phyloP scores from a whole-genome alignment of 768 basidiomycete genomes.

The Suillus subalutaceus region DNA sequence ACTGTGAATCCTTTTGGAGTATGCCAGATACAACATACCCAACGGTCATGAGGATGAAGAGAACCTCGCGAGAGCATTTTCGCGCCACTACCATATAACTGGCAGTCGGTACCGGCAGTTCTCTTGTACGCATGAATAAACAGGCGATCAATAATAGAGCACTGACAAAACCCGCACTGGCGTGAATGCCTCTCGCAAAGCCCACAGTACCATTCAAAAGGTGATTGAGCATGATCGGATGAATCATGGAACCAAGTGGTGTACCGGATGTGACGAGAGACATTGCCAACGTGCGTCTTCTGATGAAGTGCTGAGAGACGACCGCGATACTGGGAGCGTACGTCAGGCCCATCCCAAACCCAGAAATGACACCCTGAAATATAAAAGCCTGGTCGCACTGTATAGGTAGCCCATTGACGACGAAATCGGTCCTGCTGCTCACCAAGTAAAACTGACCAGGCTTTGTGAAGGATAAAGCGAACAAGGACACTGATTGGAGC shows the following conservation, averaged over 20 bases:
- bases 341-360: constrained; percentile 45
- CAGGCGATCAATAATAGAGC: constrained; percentile 42
- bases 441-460: constrained; percentile 41
- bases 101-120: constrained; percentile 26
- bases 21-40: constrained; percentile 1
- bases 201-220: constrained; percentile 44
- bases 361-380: constrained; percentile 44
- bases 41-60: neutral
- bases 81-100: neutral
- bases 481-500: constrained; percentile 33
- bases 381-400: constrained; percentile 40
- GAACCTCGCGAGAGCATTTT: constrained; percentile 3
- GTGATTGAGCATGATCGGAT: constrained; percentile 65
- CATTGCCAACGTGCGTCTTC: constrained; percentile 43
- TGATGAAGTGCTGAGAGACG: constrained; percentile 48
- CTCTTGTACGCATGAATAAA: constrained; percentile 38
- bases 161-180: constrained; percentile 43
- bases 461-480: constrained; percentile 39
- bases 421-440: neutral
- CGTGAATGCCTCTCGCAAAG: constrained; percentile 42
- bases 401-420: neutral
- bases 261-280: constrained; percentile 50
- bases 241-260: constrained; percentile 55
- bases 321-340: constrained; percentile 48
- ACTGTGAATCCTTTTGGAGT: neutral